Evolutionary conservation across 257 asterid genomes (phyloP), one percentile per base, ranked within the genome.

Genomic region (Cinchona pubescens): DNA sequence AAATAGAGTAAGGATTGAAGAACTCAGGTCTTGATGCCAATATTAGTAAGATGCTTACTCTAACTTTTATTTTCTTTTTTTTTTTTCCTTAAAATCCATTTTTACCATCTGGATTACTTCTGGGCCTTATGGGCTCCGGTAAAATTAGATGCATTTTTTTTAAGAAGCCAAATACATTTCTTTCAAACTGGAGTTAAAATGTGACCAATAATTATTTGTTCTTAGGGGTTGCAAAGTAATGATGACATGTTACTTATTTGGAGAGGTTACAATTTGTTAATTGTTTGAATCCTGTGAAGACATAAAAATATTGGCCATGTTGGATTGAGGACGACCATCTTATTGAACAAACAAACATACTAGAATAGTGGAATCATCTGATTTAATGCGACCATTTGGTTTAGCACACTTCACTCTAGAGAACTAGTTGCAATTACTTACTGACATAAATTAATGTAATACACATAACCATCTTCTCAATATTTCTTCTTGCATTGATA

Each of bases 11-110:
- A 85, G 83, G 37, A 85, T 87, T 64, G 90, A 83, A 34, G 96
- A 93, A 61, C 91, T 93, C 79, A 80, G 97, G 10, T 93, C 88
- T 69, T 93, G 98, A 97, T 93, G 98, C 67, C 98, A 88, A 82
- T 93, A 93, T 76, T 93, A 97, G 98, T 93, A 86, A 81, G 84
- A 72, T 2, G 18, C 21, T 2, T 40, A 73, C 7, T n/a, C 7
- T 25, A 60, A 2, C 15, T 0, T 49, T 51, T 58, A 64, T 30
- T 51, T 63, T 15, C 61, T 45, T 4, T 38, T 1, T 30, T n/a
- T n/a, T n/a, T n/a, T n/a, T n/a, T n/a, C n/a, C n/a, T n/a, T n/a
- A n/a, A n/a, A n/a, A n/a, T n/a, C 21, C 13, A 34, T 15, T 7
- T 12, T 38, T 3, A 58, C 19, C 34, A 38, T 34, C 49, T 27